A percentile compares a stretch with the other conserved stretches of the same genome.
These are phyloP conservation scores for Beauveria rudraprayagi DNA, from an alignment of 2,329 filamentous ascomycete genomes.

Conservation along the genomic window DNA sequence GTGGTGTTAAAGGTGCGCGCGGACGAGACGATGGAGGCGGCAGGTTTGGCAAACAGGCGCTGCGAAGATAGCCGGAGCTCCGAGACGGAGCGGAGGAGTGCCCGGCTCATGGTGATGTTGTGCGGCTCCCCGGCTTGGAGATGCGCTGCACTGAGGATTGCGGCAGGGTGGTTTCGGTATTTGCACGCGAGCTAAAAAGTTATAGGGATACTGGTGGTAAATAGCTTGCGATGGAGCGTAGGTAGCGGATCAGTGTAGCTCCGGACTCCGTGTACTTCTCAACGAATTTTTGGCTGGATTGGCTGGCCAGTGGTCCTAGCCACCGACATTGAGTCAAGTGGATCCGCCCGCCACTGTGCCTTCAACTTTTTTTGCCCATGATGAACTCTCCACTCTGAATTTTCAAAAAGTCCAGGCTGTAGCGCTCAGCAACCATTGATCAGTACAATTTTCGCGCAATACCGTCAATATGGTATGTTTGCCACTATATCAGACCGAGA, in stretches of 20 bases:
- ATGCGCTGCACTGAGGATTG: conserved; percentile 11
- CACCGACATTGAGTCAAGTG: conserved; percentile 9
- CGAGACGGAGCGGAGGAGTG: conserved; percentile 54
- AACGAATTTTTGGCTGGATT: conserved; percentile 11
- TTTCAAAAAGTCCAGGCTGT: conserved; percentile 19
- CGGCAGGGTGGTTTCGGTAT: conserved; percentile 15
- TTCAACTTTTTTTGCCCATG: conserved; percentile 18
- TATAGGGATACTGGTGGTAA: not conserved
- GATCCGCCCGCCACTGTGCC: conserved; percentile 10
- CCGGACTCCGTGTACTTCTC: conserved; percentile 21
- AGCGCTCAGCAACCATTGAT: conserved; percentile 1
- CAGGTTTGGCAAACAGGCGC: conserved; percentile 33
- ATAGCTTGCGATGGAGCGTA: conserved; percentile 5
- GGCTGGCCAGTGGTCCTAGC: conserved; percentile 8
- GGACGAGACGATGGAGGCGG: conserved; percentile 39
- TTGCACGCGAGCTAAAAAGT: conserved; percentile 9
- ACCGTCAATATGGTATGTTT: conserved; percentile 27
- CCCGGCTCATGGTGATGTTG: conserved; percentile 40
- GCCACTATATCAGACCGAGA: no score
- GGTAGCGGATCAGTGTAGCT: conserved; percentile 26
- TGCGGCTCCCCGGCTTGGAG: conserved; percentile 18
- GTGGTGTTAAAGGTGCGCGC: conserved; percentile 38
- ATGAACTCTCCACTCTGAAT: not conserved
- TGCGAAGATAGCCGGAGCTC: conserved; percentile 45
- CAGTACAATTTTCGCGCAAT: conserved; percentile 18